Percentiles rank a stretch among this genome's conserved stretches.
These are phyloP conservation scores for Gelatoporia subvermispora DNA, from an alignment of 768 basidiomycete species.

Conservation along the genomic window DNA sequence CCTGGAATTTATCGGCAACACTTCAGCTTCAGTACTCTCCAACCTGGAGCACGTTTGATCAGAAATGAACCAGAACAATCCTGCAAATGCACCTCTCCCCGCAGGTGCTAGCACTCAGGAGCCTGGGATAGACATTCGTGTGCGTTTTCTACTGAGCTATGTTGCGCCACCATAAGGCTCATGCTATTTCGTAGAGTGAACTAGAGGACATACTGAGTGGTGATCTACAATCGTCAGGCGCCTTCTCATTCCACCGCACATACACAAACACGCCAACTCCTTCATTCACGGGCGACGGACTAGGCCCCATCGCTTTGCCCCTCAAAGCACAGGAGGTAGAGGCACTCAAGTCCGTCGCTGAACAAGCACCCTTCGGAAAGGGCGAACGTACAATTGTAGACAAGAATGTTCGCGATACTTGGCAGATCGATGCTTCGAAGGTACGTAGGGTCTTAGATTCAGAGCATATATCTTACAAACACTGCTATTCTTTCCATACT, in stretches of 20 bases:
- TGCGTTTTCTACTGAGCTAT: too few species aligned
- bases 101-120: too few species aligned
- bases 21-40: too few species aligned
- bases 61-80: too few species aligned
- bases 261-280: slow-evolving; percentile 37
- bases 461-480: neutral
- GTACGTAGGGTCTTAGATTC: slow-evolving; percentile 4
- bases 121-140: too few species aligned
- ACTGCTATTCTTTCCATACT: neutral
- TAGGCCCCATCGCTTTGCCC: slow-evolving; percentile 42
- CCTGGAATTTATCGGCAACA: too few species aligned
- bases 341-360: slow-evolving; percentile 29
- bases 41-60: too few species aligned
- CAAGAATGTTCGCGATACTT: slow-evolving; percentile 41
- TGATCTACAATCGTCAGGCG: slow-evolving; percentile 29
- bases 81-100: too few species aligned
- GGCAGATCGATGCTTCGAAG: slow-evolving; percentile 41
- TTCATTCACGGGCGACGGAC: slow-evolving; percentile 30
- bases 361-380: slow-evolving; percentile 42
- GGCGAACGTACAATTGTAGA: slow-evolving; percentile 39
- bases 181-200: too few species aligned
- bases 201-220: slow-evolving; percentile 18
- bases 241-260: slow-evolving; percentile 25
- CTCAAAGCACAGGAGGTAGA: slow-evolving; percentile 35
- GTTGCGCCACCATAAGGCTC: too few species aligned